These are phyloP conservation scores for Aspergillus arachidicola DNA, from an alignment of 2,329 filamentous ascomycete genomes.

Conservation along the genomic window DNA sequence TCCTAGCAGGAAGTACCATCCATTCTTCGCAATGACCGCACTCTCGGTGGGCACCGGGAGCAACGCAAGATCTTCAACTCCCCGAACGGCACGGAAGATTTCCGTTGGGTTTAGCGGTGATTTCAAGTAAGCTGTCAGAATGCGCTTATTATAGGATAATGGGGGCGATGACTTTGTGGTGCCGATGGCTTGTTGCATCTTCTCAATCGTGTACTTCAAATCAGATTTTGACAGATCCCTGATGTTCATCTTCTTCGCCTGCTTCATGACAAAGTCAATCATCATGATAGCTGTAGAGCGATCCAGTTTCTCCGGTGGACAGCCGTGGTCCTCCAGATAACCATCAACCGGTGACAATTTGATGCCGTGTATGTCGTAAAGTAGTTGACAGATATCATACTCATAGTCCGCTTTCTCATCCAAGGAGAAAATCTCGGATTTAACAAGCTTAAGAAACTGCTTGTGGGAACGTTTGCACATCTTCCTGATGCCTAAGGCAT, in stretches of 20 bases:
- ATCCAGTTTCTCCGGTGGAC: constrained; percentile 75
- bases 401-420: constrained; percentile 80
- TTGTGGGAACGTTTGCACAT: constrained; percentile 85
- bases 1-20: constrained; percentile 91
- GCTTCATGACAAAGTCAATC: constrained; percentile 78
- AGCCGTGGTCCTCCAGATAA: constrained; percentile 74
- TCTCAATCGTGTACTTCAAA: constrained; percentile 85
- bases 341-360: constrained; percentile 73
- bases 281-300: constrained; percentile 77
- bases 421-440: constrained; percentile 77
- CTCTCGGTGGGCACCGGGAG: constrained; percentile 71
- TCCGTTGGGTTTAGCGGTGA: constrained; percentile 79
- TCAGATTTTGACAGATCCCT: constrained; percentile 92
- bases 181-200: constrained; percentile 85
- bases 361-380: constrained; percentile 80
- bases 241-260: constrained; percentile 81
- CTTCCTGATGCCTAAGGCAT: constrained; percentile 78
- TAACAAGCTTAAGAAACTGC: constrained; percentile 85
- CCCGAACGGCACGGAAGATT: constrained; percentile 78
- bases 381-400: constrained; percentile 80
- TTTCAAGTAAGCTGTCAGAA: constrained; percentile 79
- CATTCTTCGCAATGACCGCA: constrained; percentile 70
- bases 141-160: constrained; percentile 82
- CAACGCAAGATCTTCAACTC: constrained; percentile 73
- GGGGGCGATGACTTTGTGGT: constrained; percentile 74